Percentiles rank a stretch among this genome's conserved stretches.
Conservation (phyloP, 495 filamentous ascomycete species). For the Lophium mytilinum region DNA sequence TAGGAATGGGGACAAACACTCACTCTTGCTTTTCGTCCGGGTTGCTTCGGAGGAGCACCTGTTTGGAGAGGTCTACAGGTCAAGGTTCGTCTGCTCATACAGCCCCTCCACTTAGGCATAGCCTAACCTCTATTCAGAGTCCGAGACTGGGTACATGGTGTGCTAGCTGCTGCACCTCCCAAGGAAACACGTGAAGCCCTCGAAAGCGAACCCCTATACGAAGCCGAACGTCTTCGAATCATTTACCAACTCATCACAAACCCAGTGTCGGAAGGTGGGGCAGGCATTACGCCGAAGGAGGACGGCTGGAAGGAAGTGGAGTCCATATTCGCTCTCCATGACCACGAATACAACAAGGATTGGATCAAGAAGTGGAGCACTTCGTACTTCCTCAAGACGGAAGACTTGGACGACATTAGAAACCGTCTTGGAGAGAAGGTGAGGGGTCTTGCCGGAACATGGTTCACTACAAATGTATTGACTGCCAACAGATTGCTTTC, state of each 20-base stretch:
- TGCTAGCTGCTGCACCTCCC: constrained; percentile 70
- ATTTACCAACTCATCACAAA: constrained; percentile 83
- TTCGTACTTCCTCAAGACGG: constrained; percentile 66
- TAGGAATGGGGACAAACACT: constrained; percentile 65
- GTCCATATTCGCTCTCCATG: constrained; percentile 81
- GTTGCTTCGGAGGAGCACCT: constrained; percentile 60
- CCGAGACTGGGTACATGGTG: constrained; percentile 92
- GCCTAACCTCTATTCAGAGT: constrained; percentile 46
- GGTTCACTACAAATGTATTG: not conserved
- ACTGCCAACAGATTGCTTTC: constrained; percentile 59
- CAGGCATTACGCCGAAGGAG: constrained; percentile 73
- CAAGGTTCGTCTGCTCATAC: constrained; percentile 40
- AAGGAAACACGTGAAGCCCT: constrained; percentile 58
- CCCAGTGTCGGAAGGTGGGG: constrained; percentile 72
- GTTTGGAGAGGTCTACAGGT: constrained; percentile 43
- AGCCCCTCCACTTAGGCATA: not conserved
- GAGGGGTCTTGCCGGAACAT: constrained; percentile 9
- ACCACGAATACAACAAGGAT: constrained; percentile 74
- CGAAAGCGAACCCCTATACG: constrained; percentile 61
- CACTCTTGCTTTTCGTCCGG: constrained; percentile 75
- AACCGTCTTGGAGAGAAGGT: constrained; percentile 85
- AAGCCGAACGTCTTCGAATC: constrained; percentile 81
- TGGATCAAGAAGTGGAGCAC: constrained; percentile 88
- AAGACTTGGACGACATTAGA: constrained; percentile 78
- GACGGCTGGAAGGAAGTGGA: constrained; percentile 82